Evolutionary conservation across 2,329 filamentous ascomycete species (phyloP).

Genomic region (Tolypocladium tropicale): DNA sequence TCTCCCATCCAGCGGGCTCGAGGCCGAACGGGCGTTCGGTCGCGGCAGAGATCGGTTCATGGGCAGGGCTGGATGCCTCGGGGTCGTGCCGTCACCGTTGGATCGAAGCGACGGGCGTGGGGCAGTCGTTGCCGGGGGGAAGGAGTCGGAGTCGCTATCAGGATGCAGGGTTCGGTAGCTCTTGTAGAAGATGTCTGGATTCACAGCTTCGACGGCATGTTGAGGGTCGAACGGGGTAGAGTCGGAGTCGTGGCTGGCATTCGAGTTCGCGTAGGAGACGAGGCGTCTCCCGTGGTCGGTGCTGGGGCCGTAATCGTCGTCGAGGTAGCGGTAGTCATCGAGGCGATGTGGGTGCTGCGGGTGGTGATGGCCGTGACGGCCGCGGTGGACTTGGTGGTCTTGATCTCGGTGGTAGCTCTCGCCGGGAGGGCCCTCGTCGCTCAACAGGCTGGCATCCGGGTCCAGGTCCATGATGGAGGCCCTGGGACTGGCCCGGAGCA

Average conservation of each 20-base stretch:
- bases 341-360: constrained; percentile 14
- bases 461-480: constrained; percentile 17
- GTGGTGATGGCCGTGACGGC: constrained; percentile 16
- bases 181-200: constrained; percentile 47
- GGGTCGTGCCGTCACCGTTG: constrained; percentile 38
- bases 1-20: constrained; percentile 42
- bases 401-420: constrained; percentile 13
- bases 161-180: constrained; percentile 31
- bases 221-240: constrained; percentile 13
- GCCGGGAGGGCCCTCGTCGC: constrained; percentile 3
- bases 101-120: constrained; percentile 33
- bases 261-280: constrained; percentile 2
- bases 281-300: constrained; percentile 1
- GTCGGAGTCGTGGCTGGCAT: constrained; percentile 2
- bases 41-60: constrained; percentile 30
- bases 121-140: constrained; percentile 27
- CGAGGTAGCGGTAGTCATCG: constrained; percentile 12
- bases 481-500: constrained; percentile 25
- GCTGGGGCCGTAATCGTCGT: not conserved
- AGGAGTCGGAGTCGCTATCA: constrained; percentile 21
- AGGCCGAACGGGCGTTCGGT: constrained; percentile 40
- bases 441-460: constrained; percentile 17
- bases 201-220: constrained; percentile 31
- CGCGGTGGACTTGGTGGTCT: constrained; percentile 14
- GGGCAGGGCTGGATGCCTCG: constrained; percentile 34